Conservation (phyloP, 2,329 filamentous ascomycete genomes). For the Penicillium sp. region DNA sequence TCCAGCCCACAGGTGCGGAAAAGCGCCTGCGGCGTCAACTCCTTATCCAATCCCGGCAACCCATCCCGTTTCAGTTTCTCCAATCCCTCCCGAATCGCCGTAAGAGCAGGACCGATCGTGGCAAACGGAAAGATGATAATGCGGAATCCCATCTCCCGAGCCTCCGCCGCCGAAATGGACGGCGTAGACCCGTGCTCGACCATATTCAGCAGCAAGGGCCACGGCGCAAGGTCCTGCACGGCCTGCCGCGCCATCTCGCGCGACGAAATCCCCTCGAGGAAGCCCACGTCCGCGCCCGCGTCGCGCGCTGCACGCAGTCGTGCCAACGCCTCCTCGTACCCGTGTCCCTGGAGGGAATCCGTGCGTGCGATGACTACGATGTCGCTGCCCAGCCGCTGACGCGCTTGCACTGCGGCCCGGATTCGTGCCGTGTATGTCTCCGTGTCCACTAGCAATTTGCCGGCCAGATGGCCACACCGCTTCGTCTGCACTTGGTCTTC, state of each 20-base stretch:
- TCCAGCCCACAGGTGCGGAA: conserved; percentile 47
- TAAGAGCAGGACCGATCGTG: conserved; percentile 38
- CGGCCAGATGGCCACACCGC: conserved; percentile 42
- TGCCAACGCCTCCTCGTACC: conserved; percentile 41
- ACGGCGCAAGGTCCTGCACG: conserved; percentile 37
- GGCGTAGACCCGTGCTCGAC: conserved; percentile 46
- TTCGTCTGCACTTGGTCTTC: conserved; percentile 56
- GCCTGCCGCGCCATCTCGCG: conserved; percentile 37
- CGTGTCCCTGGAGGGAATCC: conserved; percentile 36
- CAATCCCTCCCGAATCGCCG: conserved; percentile 37
- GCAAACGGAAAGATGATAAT: conserved; percentile 46
- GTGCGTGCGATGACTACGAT: conserved; percentile 48
- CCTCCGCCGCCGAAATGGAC: conserved; percentile 38
- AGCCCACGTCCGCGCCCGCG: conserved; percentile 43
- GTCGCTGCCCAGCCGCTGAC: conserved; percentile 37
- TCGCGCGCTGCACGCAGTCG: conserved; percentile 41
- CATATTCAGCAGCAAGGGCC: conserved; percentile 46
- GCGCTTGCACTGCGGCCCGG: conserved; percentile 37
- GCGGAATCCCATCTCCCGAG: conserved; percentile 41
- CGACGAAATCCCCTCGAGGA: conserved; percentile 43
- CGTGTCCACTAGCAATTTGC: conserved; percentile 40
- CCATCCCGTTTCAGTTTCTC: conserved; percentile 39
- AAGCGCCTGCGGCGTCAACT: conserved; percentile 38
- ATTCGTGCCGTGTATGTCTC: conserved; percentile 38
- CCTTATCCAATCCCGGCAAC: conserved; percentile 29